Percentiles rank a stretch among this genome's conserved stretches.
Conservation (phyloP, 371 early-diverging fungal genomes). For the Rhizomucor miehei region DNA sequence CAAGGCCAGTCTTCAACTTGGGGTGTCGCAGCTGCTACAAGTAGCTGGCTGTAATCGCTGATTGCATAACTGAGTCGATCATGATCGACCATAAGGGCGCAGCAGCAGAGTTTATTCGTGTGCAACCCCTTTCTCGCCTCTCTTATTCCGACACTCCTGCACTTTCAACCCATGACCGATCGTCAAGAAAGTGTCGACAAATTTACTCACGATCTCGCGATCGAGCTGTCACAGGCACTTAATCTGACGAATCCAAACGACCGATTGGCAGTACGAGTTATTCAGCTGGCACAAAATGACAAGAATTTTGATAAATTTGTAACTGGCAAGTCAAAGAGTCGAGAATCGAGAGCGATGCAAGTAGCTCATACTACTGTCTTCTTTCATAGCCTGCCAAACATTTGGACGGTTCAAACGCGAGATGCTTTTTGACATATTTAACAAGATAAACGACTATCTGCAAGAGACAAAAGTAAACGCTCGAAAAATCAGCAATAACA, state of each 20-base stretch:
- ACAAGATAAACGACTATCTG: constrained; percentile 35
- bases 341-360: background rate
- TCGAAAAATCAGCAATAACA: background rate
- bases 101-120: too few relatives aligned
- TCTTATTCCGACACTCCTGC: too few relatives aligned
- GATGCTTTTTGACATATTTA: constrained; percentile 50
- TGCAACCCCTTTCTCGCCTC: too few relatives aligned
- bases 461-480: constrained; percentile 11
- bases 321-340: constrained; percentile 31
- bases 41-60: constrained; percentile 17
- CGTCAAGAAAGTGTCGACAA: constrained; percentile 22
- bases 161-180: constrained; percentile 20
- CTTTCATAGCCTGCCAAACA: constrained; percentile 47
- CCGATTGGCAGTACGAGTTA: constrained; percentile 54
- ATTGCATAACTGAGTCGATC: constrained; percentile 6
- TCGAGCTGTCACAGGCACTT: constrained; percentile 58
- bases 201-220: constrained; percentile 57
- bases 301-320: constrained; percentile 49
- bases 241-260: constrained; percentile 61
- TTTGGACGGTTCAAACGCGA: constrained; percentile 60
- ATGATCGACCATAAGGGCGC: too few relatives aligned
- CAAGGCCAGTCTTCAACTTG: constrained; percentile 24
- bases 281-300: constrained; percentile 57
- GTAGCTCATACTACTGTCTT: background rate
- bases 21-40: constrained; percentile 18